These are phyloP conservation scores for Davidsoniella virescens DNA, from an alignment of 2,329 filamentous ascomycete genomes.

Conservation along the genomic window DNA sequence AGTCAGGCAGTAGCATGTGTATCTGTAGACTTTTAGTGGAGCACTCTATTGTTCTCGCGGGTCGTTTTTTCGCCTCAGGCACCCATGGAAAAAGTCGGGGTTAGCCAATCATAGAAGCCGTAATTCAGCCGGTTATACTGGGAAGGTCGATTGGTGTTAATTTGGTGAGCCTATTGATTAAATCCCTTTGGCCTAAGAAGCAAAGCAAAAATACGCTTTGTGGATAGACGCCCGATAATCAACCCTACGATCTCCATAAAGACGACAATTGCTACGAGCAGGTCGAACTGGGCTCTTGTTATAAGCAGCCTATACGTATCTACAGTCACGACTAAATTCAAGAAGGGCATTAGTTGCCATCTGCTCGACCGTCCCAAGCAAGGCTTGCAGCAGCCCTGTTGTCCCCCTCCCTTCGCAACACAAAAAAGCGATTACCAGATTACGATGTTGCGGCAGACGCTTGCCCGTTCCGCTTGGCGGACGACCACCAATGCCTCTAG, in stretches of 20 bases:
- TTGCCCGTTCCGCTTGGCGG: conserved; percentile 54
- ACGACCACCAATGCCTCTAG: conserved; percentile 35
- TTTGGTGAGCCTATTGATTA: background rate
- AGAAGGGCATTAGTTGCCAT: background rate
- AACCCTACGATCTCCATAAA: conserved; percentile 1
- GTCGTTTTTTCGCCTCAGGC: conserved; percentile 23
- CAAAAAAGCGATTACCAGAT: background rate
- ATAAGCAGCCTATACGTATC: background rate
- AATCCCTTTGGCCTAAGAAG: background rate
- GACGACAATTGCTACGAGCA: conserved; percentile 1
- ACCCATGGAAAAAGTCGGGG: conserved; percentile 10
- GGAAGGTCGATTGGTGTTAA: conserved; percentile 9
- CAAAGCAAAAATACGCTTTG: background rate
- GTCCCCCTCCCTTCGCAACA: background rate
- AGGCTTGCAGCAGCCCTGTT: too few relatives aligned
- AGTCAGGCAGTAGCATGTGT: too few relatives aligned
- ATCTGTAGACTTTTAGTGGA: too few relatives aligned
- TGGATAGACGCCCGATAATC: background rate
- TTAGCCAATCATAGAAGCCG: conserved; percentile 26
- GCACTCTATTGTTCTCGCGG: background rate
- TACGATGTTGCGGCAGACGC: conserved; percentile 52
- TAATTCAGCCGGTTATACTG: conserved; percentile 18
- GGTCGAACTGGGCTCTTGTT: background rate
- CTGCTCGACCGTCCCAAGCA: background rate
- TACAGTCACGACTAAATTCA: background rate